Conservation (phyloP, 1,284 basidiomycete species). For the Singerocomus inundabilis region DNA sequence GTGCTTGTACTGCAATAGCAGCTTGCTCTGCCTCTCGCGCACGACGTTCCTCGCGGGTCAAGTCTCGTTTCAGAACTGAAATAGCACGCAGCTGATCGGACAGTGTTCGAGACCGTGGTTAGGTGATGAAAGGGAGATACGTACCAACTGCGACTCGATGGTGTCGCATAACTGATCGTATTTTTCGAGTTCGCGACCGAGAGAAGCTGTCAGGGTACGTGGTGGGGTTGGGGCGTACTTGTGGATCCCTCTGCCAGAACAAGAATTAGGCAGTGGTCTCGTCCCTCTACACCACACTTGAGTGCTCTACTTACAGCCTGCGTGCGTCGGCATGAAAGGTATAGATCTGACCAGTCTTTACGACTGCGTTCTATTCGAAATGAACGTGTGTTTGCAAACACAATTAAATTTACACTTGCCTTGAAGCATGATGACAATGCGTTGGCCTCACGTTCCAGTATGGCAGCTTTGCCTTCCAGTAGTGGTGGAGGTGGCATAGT, state of each 20-base stretch:
- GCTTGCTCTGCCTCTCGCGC: constrained; percentile 48
- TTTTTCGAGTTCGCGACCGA: constrained; percentile 70
- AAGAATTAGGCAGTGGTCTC: background rate
- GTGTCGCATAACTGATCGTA: constrained; percentile 76
- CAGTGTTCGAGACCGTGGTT: constrained; percentile 2
- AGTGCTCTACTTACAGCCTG: constrained; percentile 50
- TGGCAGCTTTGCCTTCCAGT: constrained; percentile 43
- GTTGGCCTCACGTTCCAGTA: constrained; percentile 63
- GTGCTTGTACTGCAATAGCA: constrained; percentile 33
- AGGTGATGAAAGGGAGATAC: constrained; percentile 22
- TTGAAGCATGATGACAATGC: constrained; percentile 57
- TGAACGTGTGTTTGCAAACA: background rate
- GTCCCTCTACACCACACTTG: background rate
- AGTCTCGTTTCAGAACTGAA: constrained; percentile 64
- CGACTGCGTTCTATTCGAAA: constrained; percentile 51
- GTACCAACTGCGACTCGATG: constrained; percentile 66
- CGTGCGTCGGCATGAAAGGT: constrained; percentile 62
- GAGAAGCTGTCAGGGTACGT: constrained; percentile 54
- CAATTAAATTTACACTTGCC: constrained; percentile 35
- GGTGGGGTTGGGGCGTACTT: constrained; percentile 64
- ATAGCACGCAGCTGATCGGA: constrained; percentile 60
- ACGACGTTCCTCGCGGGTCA: constrained; percentile 57
- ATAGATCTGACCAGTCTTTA: constrained; percentile 69
- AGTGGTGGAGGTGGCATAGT: constrained; percentile 62
- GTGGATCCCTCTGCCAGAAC: constrained; percentile 46